phyloP scores from a whole-genome alignment of 441 rosid species.

The Pelargonium australe region DNA sequence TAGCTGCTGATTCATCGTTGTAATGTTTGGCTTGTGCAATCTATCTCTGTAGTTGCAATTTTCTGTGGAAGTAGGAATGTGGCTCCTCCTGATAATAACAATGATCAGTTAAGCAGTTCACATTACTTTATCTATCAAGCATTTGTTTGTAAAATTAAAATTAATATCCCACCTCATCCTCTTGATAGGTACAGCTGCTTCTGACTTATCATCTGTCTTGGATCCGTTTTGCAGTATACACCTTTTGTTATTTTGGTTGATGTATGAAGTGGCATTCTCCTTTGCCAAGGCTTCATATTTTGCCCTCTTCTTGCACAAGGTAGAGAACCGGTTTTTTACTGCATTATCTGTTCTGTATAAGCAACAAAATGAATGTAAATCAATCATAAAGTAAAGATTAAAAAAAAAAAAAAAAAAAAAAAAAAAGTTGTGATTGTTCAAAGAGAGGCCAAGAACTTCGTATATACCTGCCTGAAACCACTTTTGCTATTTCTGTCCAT shows the following conservation, averaged over 20 bases:
- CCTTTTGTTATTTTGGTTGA: constrained; percentile 70
- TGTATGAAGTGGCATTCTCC: constrained; percentile 50
- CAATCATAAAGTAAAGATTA: not conserved
- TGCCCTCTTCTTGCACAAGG: constrained; percentile 94
- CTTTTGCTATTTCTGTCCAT: constrained; percentile 99
- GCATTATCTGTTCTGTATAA: constrained; percentile 92
- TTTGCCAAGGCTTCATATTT: constrained; percentile 88
- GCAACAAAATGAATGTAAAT: constrained; percentile 7
- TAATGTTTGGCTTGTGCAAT: constrained; percentile 44
- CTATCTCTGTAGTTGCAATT: constrained; percentile 41
- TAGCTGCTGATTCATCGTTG: constrained; percentile 37
- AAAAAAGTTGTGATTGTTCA: constrained; percentile 2
- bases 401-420: constrained; percentile 11
- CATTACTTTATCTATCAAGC: not conserved
- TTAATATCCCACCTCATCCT: constrained; percentile 46
- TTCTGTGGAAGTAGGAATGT: constrained; percentile 42
- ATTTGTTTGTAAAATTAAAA: constrained; percentile 3
- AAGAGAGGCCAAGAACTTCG: constrained; percentile 10
- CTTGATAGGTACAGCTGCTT: constrained; percentile 45
- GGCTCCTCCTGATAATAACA: constrained; percentile 53
- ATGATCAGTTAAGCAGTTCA: constrained; percentile 8
- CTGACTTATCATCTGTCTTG: constrained; percentile 33
- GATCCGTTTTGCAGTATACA: constrained; percentile 38
- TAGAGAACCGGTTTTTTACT: constrained; percentile 91
- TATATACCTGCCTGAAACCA: constrained; percentile 93